These are phyloP conservation scores for Phytophthora citricola DNA, from an alignment of 352 stramenopile genomes.

Conservation along the genomic window DNA sequence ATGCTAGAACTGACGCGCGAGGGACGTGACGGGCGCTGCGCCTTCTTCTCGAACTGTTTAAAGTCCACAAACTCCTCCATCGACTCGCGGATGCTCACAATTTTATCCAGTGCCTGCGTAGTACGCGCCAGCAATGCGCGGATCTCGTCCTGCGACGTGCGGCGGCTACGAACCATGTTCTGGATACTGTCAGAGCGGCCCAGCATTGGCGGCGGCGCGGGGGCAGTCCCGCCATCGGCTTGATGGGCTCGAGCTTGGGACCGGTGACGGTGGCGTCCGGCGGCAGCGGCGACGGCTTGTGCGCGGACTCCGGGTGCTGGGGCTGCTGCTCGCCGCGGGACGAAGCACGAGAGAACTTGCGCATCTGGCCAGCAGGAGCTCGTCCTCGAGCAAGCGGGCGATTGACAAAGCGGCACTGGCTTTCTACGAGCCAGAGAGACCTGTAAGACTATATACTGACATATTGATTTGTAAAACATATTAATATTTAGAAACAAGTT, in stretches of 20 bases:
- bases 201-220: constrained; percentile 4
- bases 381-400: constrained; percentile 9
- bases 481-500: too few species aligned
- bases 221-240: constrained; percentile 32
- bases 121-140: constrained; percentile 74
- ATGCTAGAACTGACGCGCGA: constrained; percentile 45
- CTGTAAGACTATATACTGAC: constrained; percentile 4
- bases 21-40: constrained; percentile 30
- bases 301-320: constrained; percentile 2
- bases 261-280: constrained; percentile 18
- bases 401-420: constrained; percentile 28
- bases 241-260: constrained; percentile 43
- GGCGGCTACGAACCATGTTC: constrained; percentile 38
- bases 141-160: constrained; percentile 77
- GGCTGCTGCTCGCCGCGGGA: constrained; percentile 23
- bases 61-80: constrained; percentile 87
- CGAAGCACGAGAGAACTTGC: constrained; percentile 38
- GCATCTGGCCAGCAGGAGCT: constrained; percentile 23
- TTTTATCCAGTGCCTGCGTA: constrained; percentile 76
- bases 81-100: constrained; percentile 84
- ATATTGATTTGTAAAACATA: not conserved
- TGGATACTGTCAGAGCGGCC: constrained; percentile 21
- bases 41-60: constrained; percentile 72
- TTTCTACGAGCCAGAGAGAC: constrained; percentile 29
- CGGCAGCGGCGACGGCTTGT: constrained; percentile 14